These are phyloP conservation scores for Afroboletus lepidellus DNA, from an alignment of 1,284 basidiomycete genomes.

Conservation along the genomic window DNA sequence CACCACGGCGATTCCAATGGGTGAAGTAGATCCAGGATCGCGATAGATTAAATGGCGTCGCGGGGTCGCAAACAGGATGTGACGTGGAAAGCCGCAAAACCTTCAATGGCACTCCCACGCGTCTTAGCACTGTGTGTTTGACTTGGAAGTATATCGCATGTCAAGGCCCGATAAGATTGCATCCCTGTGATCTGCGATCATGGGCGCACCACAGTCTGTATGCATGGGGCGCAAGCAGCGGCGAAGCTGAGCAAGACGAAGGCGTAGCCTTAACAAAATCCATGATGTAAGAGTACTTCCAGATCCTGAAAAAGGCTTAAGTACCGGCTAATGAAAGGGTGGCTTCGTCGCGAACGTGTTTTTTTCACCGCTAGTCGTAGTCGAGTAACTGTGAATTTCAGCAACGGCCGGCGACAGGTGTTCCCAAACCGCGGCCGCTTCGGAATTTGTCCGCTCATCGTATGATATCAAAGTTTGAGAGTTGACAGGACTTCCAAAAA, in stretches of 20 bases:
- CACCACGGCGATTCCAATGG: not conserved
- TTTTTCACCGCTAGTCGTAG: not conserved
- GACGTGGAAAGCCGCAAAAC: not conserved
- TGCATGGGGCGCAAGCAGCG: not conserved
- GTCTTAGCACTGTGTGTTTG: not conserved
- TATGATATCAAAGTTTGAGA: not conserved
- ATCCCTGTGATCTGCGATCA: not conserved
- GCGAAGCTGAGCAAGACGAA: not conserved
- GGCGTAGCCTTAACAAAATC: not conserved
- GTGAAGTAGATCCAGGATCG: not conserved
- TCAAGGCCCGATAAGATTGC: not conserved
- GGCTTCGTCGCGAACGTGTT: not conserved
- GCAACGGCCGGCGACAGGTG: not conserved
- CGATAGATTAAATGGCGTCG: not conserved
- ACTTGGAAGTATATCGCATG: not conserved
- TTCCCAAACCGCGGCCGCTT: no score
- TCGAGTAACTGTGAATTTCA: not conserved
- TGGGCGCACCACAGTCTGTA: not conserved
- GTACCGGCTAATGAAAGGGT: not conserved
- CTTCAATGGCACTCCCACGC: not conserved
- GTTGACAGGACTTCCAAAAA: not conserved
- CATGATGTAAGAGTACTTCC: not conserved
- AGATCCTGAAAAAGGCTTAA: not conserved
- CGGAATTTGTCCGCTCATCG: no score
- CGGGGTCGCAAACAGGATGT: not conserved